These are phyloP conservation scores for Yamadazyma phyllophila DNA, from an alignment of 805 yeast species.

Conservation along the genomic window DNA sequence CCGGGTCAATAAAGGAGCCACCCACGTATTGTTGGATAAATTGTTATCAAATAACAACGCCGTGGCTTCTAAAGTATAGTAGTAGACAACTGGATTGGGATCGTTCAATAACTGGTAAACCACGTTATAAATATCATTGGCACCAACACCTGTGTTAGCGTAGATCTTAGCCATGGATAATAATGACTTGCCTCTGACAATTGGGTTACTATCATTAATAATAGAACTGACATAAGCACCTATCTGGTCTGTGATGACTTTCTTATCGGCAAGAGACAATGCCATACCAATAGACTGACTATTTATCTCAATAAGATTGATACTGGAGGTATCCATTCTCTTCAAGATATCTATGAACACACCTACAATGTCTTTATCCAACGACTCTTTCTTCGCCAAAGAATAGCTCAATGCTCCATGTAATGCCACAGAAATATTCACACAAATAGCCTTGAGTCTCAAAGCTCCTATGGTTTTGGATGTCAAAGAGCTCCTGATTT, in stretches of 20 bases:
- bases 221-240: constrained; percentile 52
- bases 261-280: constrained; percentile 18
- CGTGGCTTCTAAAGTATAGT: constrained; percentile 63
- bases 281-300: constrained; percentile 60
- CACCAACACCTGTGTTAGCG: constrained; percentile 26
- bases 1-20: constrained; percentile 37
- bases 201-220: constrained; percentile 63
- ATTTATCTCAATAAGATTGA: constrained; percentile 43
- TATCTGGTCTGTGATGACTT: constrained; percentile 23
- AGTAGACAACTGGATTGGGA: constrained; percentile 83
- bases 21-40: constrained; percentile 37
- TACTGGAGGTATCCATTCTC: constrained; percentile 38
- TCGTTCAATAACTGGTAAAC: constrained; percentile 62
- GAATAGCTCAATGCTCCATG: constrained; percentile 44
- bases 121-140: constrained; percentile 50
- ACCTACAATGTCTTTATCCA: constrained; percentile 37
- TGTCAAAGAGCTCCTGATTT: constrained; percentile 54
- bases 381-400: constrained; percentile 15
- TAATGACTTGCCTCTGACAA: constrained; percentile 47
- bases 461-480: constrained; percentile 32
- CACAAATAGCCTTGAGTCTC: constrained; percentile 46
- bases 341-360: constrained; percentile 52
- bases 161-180: constrained; percentile 30
- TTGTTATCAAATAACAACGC: constrained; percentile 53
- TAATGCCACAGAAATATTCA: constrained; percentile 65